Conservation (phyloP, 768 basidiomycete genomes). For the Kwoniella sp. region DNA sequence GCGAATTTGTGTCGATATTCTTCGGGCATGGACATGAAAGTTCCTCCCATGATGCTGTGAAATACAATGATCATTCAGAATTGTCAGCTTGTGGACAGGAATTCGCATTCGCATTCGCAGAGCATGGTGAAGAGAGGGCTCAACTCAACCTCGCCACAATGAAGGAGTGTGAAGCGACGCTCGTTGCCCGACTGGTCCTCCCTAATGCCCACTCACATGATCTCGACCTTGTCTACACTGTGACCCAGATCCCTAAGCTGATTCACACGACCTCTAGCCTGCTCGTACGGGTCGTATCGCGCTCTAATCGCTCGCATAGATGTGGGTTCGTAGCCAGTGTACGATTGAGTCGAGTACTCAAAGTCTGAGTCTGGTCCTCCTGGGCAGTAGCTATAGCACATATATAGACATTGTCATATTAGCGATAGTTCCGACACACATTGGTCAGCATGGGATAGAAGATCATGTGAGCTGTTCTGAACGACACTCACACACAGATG, state of each 20-base stretch:
- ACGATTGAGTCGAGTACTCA: constrained; percentile 86
- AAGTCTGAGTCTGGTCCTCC: constrained; percentile 99
- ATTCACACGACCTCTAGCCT: constrained; percentile 91
- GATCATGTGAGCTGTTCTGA: not conserved
- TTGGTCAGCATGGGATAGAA: too few species aligned
- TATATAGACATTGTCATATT: too few species aligned
- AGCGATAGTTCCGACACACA: too few species aligned
- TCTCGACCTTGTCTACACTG: constrained; percentile 86
- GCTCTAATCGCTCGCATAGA: constrained; percentile 99
- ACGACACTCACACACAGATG: constrained; percentile 81
- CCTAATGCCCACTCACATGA: constrained; percentile 56
- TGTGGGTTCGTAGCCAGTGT: constrained; percentile 67
- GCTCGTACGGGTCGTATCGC: constrained; percentile 94
- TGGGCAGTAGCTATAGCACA: constrained; percentile 76
- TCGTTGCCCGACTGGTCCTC: too few species aligned
- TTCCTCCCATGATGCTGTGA: constrained; percentile 92
- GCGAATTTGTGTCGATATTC: constrained; percentile 91
- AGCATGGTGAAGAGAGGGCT: not conserved
- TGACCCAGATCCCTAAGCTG: constrained; percentile 95
- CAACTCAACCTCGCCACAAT: too few species aligned
- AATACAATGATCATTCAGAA: too few species aligned
- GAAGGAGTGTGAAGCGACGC: too few species aligned
- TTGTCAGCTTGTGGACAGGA: not conserved
- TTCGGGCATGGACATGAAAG: constrained; percentile 99
- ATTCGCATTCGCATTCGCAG: not conserved